phyloP scores from a whole-genome alignment of 2,329 filamentous ascomycete species.

The Sclerotinia spermophila region DNA sequence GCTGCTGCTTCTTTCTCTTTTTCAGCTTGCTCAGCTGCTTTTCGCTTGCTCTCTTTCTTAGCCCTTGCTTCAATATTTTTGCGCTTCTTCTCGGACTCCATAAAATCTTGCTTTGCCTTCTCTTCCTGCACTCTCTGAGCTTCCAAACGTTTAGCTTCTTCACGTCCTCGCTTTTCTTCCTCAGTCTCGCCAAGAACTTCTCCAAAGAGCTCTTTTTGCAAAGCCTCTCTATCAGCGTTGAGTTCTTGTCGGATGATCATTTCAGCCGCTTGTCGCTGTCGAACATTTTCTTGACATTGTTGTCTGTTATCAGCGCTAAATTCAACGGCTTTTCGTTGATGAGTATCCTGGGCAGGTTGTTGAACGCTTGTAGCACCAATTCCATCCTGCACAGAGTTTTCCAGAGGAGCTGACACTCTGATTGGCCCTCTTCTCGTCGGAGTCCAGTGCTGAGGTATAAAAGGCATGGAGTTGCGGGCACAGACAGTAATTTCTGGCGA shows the following conservation, averaged over 20 bases:
- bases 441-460: neutral
- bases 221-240: conserved; percentile 11
- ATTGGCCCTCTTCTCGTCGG: neutral
- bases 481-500: neutral
- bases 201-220: conserved; percentile 27
- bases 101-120: neutral
- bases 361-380: neutral
- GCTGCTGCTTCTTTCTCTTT: conserved; percentile 18
- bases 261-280: conserved; percentile 24
- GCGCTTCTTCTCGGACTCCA: neutral
- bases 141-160: neutral
- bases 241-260: conserved; percentile 24
- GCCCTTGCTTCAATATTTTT: conserved; percentile 9
- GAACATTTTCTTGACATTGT: neutral
- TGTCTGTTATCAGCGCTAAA: neutral
- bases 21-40: conserved; percentile 13
- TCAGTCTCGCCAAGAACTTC: conserved; percentile 23
- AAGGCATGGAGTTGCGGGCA: neutral
- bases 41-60: conserved; percentile 14
- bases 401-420: neutral
- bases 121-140: neutral
- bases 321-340: neutral
- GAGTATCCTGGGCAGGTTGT: neutral
- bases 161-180: conserved; percentile 14
- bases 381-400: neutral